Base-by-base conservation (phyloP, 192 early-diverging fungal species). In the Dimargaris cristalligena region DNA sequence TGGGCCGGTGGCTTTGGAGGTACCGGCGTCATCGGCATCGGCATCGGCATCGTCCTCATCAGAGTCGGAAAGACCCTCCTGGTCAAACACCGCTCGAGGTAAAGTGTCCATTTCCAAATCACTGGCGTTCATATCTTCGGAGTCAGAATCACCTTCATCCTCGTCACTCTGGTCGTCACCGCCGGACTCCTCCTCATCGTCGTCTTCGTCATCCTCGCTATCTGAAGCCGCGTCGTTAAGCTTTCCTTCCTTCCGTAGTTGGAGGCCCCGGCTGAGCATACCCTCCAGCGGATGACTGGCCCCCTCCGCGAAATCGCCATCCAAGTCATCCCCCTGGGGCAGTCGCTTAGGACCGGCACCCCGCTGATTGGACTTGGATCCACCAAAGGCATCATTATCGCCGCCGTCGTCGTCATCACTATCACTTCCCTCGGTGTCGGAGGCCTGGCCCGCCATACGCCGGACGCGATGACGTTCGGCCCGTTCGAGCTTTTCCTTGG, bases 401-500 rank as follows among this genome's bases (percentile, higher is more conserved):
- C 76, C 69, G 46, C 85, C 87, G 32, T 73, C 73, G 0, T 79
- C 83, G 0, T 68, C 71, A 16, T 14, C 31, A 23, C 54, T 33
- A 8, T 30, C 50, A 10, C 78, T 78, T 10, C 68, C 47, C 23
- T 76, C 73, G 20, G 67, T 66, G 48, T 68, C 67, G 18, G 68
- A 67, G 35, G 75, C 67, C 44, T 85, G 60, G 16, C 92, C 91
- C 44, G 90, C 76, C 89, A 92, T 90, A 52, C 91, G 83, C 47
- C 83, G 78, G 71, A 80, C 74, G 25, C 90, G 76, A 32, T 79
- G 78, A 29, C 77, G 68, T 74, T 98, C 95, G 18, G 88, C 78
- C 65, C 84, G 80, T 64, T 94, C 92, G n/a, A 97, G 68, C 56
- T 86, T 79, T 31, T 78, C 78, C 63, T 83, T 84, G 44, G 89